phyloP scores from a whole-genome alignment of 2,329 filamentous ascomycete genomes.

The Fusarium sp. region DNA sequence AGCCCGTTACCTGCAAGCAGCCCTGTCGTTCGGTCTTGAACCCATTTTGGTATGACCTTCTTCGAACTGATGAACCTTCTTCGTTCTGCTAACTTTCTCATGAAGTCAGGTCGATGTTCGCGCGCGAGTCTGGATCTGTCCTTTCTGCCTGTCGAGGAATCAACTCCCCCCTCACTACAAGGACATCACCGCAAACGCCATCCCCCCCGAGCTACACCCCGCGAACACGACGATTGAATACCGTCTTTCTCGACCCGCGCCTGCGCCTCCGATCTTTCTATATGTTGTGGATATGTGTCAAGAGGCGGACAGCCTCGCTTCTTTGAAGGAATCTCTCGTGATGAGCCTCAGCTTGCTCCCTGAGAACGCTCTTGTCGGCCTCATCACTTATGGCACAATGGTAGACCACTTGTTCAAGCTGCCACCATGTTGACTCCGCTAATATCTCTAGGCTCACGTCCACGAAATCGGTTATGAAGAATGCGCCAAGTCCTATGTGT shows the following conservation, averaged over 20 bases:
- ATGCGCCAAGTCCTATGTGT: slow-evolving; percentile 98
- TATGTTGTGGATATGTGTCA: slow-evolving; percentile 92
- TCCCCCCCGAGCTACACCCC: slow-evolving; percentile 86
- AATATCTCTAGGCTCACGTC: slow-evolving; percentile 80
- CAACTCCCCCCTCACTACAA: slow-evolving; percentile 89
- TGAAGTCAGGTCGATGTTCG: slow-evolving; percentile 85
- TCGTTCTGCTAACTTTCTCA: slow-evolving; percentile 43
- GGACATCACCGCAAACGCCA: slow-evolving; percentile 86
- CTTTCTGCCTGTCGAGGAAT: slow-evolving; percentile 88
- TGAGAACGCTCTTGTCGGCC: slow-evolving; percentile 83
- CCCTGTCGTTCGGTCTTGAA: slow-evolving; percentile 97
- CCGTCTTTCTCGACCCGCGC: slow-evolving; percentile 83
- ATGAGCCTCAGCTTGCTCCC: slow-evolving; percentile 88
- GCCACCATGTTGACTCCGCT: slow-evolving; percentile 15
- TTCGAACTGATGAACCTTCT: too few species aligned
- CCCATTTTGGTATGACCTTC: slow-evolving; percentile 84
- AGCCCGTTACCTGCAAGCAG: slow-evolving; percentile 96
- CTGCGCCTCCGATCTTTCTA: slow-evolving; percentile 87
- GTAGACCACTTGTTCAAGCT: slow-evolving; percentile 61
- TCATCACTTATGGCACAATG: slow-evolving; percentile 95
- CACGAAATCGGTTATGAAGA: slow-evolving; percentile 98
- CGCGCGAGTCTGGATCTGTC: slow-evolving; percentile 89
- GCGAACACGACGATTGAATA: slow-evolving; percentile 93
- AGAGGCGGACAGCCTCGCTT: slow-evolving; percentile 86
- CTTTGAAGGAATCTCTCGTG: slow-evolving; percentile 87